These are phyloP conservation scores for Orychophragmus violaceus DNA, from an alignment of 345 rosid genomes.

Conservation along the genomic window DNA sequence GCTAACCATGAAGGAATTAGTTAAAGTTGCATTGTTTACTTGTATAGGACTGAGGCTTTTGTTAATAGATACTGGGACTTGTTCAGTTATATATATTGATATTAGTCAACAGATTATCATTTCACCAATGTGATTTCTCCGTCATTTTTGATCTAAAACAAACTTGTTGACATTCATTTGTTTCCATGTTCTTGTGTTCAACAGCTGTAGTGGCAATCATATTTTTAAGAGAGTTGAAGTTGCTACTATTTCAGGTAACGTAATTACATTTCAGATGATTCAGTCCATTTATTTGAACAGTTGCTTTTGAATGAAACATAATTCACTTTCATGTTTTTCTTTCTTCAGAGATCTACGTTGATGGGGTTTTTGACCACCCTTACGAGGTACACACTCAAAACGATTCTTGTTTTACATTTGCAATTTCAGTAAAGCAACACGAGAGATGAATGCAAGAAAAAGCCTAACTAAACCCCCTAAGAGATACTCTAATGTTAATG, in stretches of 20 bases:
- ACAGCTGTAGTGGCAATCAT: conserved; percentile 69
- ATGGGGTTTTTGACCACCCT: conserved; percentile 34
- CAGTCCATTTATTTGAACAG: neutral
- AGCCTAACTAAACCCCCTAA: neutral
- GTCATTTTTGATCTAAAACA: neutral
- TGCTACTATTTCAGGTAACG: conserved; percentile 48
- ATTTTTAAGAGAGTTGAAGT: conserved; percentile 56
- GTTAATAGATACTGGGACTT: neutral
- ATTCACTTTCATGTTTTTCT: neutral
- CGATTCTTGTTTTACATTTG: neutral
- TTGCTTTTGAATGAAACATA: neutral
- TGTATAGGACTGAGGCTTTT: neutral
- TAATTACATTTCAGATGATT: neutral
- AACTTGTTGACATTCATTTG: neutral
- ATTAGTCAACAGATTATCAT: neutral
- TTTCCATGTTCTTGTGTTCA: conserved; percentile 20
- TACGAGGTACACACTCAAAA: conserved; percentile 44
- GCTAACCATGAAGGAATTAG: neutral
- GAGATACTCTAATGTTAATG: neutral
- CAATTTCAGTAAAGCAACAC: neutral
- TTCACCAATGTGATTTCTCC: neutral
- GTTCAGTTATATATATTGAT: neutral
- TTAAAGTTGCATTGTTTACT: neutral
- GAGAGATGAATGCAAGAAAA: neutral
- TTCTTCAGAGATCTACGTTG: conserved; percentile 47